A percentile compares a stretch with the other conserved stretches of the same genome.
These are phyloP conservation scores for Gnaphalium uliginosum DNA, from an alignment of 129 eudicot species.

Conservation along the genomic window DNA sequence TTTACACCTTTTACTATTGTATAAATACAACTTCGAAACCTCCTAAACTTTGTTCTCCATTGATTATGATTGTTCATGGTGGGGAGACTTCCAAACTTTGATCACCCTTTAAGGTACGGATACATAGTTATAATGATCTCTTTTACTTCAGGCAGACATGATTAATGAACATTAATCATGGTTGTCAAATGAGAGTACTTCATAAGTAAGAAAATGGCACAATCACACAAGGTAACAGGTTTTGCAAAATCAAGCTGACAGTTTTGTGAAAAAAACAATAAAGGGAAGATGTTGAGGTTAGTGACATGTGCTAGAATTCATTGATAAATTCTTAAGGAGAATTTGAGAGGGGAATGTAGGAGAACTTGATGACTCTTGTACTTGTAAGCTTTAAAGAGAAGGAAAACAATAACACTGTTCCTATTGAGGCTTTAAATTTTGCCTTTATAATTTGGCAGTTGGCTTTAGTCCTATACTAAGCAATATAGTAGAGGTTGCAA, in stretches of 20 bases:
- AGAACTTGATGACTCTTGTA: neutral
- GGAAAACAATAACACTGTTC: neutral
- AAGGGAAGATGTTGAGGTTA: too few species aligned
- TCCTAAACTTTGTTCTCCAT: neutral
- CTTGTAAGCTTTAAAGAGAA: conserved; percentile 5
- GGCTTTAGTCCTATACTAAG: neutral
- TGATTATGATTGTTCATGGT: neutral
- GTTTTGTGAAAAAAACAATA: too few species aligned
- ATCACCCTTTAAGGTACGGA: neutral
- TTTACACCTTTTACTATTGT: too few species aligned
- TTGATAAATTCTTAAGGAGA: neutral
- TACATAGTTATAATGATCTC: neutral
- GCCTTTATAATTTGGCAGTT: neutral
- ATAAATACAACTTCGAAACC: too few species aligned
- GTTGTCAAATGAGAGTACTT: neutral
- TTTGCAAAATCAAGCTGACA: too few species aligned
- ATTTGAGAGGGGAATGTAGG: neutral
- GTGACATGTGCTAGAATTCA: neutral
- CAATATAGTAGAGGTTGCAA: neutral
- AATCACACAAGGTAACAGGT: too few species aligned
- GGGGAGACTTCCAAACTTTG: neutral
- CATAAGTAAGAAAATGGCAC: too few species aligned
- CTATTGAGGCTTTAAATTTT: neutral
- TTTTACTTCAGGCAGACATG: too few species aligned
- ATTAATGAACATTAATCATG: neutral